Evolutionary conservation across 345 rosid genomes (phyloP).

Genomic region (Eutrema yunnanense): DNA sequence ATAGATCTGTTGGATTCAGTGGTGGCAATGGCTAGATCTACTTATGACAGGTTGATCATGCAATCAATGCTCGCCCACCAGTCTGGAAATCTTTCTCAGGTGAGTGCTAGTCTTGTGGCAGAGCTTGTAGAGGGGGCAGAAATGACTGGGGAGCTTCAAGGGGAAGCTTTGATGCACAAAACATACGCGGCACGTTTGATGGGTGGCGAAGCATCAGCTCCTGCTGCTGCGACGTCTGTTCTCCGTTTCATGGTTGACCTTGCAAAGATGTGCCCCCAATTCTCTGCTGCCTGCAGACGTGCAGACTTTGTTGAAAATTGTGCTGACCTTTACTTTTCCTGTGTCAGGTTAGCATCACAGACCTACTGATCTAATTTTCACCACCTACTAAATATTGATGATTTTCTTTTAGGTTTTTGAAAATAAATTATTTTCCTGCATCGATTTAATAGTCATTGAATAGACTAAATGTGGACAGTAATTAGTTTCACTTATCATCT

Average conservation of each 20-base stretch:
- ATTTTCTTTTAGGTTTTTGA: not conserved
- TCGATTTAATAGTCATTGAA: not conserved
- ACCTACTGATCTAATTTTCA: conserved; percentile 12
- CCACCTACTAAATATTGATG: conserved; percentile 12
- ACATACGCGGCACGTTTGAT: conserved; percentile 97
- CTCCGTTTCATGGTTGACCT: conserved; percentile 99
- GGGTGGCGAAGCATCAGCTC: conserved; percentile 99
- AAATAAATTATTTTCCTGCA: not conserved
- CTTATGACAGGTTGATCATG: conserved; percentile 84
- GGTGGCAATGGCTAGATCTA: conserved; percentile 87
- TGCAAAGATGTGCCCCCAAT: conserved; percentile 93
- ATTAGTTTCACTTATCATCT: conserved; percentile 1
- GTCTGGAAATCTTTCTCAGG: conserved; percentile 85
- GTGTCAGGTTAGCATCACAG: conserved; percentile 68
- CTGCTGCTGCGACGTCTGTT: conserved; percentile 95
- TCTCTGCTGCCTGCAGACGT: conserved; percentile 90
- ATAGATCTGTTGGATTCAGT: conserved; percentile 92
- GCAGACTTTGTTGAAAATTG: conserved; percentile 90
- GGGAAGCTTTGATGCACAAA: conserved; percentile 99
- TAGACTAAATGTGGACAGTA: not conserved
- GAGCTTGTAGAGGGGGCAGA: conserved; percentile 92
- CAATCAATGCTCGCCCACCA: conserved; percentile 88
- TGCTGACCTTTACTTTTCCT: conserved; percentile 90
- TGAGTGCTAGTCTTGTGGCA: conserved; percentile 84
- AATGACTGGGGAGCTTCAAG: conserved; percentile 97